Base-by-base conservation (phyloP, 371 early-diverging fungal species). In the Funneliformis caledonium region DNA sequence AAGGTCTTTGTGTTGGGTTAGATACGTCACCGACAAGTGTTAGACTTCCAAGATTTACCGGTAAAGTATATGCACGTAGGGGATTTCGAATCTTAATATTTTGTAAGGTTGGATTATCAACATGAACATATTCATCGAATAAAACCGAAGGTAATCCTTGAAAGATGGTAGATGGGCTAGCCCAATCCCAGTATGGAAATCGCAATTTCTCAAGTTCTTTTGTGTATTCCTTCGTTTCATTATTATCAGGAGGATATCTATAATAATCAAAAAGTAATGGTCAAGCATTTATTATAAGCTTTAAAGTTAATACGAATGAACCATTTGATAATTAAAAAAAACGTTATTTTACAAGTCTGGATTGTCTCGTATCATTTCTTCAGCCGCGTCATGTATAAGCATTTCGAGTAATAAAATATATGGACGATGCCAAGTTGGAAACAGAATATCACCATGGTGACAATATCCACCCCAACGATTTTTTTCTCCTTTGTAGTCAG, bases 181-280 rank as follows among this genome's bases (percentile, higher is more conserved):
- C 73, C 73, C 73, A 73, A 73, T 73, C 59, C 74, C 56, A 73
- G 52, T 56, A 73, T 37, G 74, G 74, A 33, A 73, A 73, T 73
- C 74, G 59, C 52, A 73, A 2, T 7, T 73, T 56, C 22, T 73
- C 59, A 56, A 56, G 33, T 48, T 48, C 74, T 16, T 73, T 5
- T 56, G 9, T 37, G 12, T 73, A 73, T 56, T 47, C 22, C 16
- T 33, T 12, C 52, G 56, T 26, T 73, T 73, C 56, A 52, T 47
- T 4, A 6, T 50, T 56, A 19, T 22, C 14, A 2, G 22, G 37
- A 2, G 22, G 37, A 33, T 73, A 73, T 52, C 74, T 56, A 11
- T 48, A 10, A 47, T 19, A 19, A 1, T 33, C 9, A 52, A 73
- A 47, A 37, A 37, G 1, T 2, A 37, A 37, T 37, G 37, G 37